These are phyloP conservation scores for Podaxis sp. DNA, from an alignment of 768 basidiomycete species.

Conservation along the genomic window DNA sequence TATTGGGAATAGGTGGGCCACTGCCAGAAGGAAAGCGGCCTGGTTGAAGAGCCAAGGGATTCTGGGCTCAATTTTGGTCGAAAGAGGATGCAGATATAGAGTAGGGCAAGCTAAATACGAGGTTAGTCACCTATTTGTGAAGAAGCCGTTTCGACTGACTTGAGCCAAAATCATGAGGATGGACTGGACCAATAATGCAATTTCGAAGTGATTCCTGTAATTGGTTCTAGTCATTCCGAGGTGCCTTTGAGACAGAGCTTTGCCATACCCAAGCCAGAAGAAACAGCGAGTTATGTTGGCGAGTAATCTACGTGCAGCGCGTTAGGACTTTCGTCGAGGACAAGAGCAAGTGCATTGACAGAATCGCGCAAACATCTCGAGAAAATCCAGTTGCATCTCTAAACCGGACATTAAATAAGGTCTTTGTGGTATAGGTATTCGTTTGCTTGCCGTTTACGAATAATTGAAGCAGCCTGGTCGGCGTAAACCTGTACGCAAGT, in stretches of 20 bases:
- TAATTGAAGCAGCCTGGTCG: constrained; percentile 80
- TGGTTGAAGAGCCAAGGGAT: constrained; percentile 53
- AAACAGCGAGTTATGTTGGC: constrained; percentile 89
- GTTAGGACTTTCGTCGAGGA: constrained; percentile 6
- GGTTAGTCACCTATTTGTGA: constrained; percentile 11
- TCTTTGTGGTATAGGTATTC: constrained; percentile 20
- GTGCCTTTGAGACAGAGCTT: neutral
- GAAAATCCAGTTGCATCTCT: constrained; percentile 89
- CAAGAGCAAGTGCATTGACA: constrained; percentile 42
- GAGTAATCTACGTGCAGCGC: constrained; percentile 49
- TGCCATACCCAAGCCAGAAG: constrained; percentile 76
- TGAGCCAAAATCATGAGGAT: constrained; percentile 84
- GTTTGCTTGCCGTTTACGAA: constrained; percentile 60
- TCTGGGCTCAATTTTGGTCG: constrained; percentile 63
- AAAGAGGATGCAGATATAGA: constrained; percentile 82
- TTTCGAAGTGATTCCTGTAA: constrained; percentile 64
- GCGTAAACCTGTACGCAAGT: constrained; percentile 60
- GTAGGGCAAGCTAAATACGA: constrained; percentile 57
- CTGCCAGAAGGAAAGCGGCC: constrained; percentile 83
- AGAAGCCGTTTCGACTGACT: constrained; percentile 37
- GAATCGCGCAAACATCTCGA: constrained; percentile 81
- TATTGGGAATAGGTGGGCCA: constrained; percentile 79
- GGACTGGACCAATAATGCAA: constrained; percentile 76
- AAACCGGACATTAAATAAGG: constrained; percentile 10
- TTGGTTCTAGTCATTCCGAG: constrained; percentile 7